Conservation (phyloP, 208 protist species). For the Trypanosoma cruzi region DNA sequence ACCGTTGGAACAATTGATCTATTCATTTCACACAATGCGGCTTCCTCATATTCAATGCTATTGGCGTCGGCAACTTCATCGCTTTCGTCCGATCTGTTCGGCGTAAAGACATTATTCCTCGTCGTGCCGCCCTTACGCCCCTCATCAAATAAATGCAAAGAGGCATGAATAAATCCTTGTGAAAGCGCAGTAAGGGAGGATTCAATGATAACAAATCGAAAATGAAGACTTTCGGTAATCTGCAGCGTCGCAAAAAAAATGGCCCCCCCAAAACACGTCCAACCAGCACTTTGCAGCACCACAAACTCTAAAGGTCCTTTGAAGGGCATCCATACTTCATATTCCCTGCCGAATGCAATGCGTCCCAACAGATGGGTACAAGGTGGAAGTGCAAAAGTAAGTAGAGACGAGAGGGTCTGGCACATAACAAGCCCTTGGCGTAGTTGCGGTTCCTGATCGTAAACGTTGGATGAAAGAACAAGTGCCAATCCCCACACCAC, state of each 20-base stretch:
- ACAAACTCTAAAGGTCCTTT: slow-evolving; percentile 62
- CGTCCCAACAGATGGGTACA: slow-evolving; percentile 69
- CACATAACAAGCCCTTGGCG: slow-evolving; percentile 31
- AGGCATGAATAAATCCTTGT: slow-evolving; percentile 72
- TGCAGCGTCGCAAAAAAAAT: slow-evolving; percentile 73
- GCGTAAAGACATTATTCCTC: neutral
- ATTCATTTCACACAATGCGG: slow-evolving; percentile 1
- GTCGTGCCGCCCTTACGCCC: neutral
- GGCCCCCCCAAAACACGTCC: slow-evolving; percentile 54
- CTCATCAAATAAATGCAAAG: slow-evolving; percentile 57
- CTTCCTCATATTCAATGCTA: slow-evolving; percentile 9
- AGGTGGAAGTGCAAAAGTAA: slow-evolving; percentile 64
- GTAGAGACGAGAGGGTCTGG: slow-evolving; percentile 35
- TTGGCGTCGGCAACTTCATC: neutral
- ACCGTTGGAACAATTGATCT: slow-evolving; percentile 35
- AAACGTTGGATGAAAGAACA: slow-evolving; percentile 17
- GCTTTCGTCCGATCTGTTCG: neutral
- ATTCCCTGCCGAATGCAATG: slow-evolving; percentile 55
- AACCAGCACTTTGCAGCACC: slow-evolving; percentile 53
- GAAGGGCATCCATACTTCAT: slow-evolving; percentile 68
- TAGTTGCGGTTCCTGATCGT: slow-evolving; percentile 10
- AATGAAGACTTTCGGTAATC: slow-evolving; percentile 39
- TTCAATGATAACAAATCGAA: slow-evolving; percentile 49
- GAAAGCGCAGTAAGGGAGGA: slow-evolving; percentile 45
- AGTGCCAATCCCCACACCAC: slow-evolving; percentile 29